These are phyloP conservation scores for Rheum nobile DNA, from an alignment of 148 eudicot genomes.

Conservation along the genomic window DNA sequence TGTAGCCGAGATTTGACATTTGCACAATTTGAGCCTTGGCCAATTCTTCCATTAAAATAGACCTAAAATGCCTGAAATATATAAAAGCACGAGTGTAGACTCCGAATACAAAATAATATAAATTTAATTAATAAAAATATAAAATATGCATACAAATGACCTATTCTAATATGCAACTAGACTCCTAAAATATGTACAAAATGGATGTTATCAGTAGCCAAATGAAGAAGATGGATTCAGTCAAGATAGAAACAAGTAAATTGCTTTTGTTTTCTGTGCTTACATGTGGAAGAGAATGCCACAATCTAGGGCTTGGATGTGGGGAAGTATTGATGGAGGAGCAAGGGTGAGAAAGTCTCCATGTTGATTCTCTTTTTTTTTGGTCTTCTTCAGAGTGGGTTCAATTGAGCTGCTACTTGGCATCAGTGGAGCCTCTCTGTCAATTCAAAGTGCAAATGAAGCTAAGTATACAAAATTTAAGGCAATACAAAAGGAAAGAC, in stretches of 20 bases:
- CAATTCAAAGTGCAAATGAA: constrained; percentile 4
- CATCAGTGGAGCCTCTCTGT: constrained; percentile 30
- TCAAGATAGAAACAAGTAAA: constrained; percentile 6
- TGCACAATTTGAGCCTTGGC: too few species aligned
- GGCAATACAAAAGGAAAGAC: not conserved
- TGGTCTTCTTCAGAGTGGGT: constrained; percentile 9
- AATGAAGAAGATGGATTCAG: not conserved
- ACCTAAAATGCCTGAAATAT: too few species aligned
- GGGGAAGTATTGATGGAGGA: constrained; percentile 14
- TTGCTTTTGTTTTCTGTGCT: constrained; percentile 9
- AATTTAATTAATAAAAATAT: too few species aligned
- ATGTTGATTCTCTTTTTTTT: constrained; percentile 8
- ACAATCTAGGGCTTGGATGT: constrained; percentile 14
- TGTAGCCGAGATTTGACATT: too few species aligned
- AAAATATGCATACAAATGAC: too few species aligned
- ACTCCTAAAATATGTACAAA: too few species aligned
- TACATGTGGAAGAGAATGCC: constrained; percentile 10
- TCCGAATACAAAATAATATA: too few species aligned
- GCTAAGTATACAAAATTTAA: not conserved
- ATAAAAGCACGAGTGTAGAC: too few species aligned
- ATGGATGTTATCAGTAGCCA: too few species aligned
- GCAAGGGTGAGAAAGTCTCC: constrained; percentile 14
- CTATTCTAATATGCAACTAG: too few species aligned
- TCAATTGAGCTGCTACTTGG: constrained; percentile 15
- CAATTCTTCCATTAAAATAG: too few species aligned